These are phyloP conservation scores for Termitomyces sp. DNA, from an alignment of 768 basidiomycete species.

Conservation along the genomic window DNA sequence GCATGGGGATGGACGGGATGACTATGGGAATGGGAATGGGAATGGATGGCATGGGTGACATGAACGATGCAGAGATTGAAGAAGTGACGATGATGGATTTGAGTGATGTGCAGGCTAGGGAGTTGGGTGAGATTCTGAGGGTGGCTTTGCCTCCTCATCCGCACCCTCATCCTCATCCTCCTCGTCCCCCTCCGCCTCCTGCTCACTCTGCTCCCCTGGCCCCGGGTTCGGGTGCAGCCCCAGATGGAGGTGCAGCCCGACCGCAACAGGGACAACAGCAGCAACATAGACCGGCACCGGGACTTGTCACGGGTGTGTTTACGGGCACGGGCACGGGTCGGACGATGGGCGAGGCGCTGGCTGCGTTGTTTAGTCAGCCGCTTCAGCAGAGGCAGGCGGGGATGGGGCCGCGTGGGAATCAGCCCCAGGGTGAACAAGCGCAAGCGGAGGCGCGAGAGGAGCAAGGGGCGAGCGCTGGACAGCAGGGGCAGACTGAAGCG, in stretches of 20 bases:
- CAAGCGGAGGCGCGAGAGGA: neutral
- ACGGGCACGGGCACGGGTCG: neutral
- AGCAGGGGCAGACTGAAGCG: neutral
- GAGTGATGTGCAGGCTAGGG: neutral
- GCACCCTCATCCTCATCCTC: neutral
- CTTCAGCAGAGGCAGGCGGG: neutral
- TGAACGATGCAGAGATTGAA: neutral
- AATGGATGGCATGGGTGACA: neutral
- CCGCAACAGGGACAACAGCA: neutral
- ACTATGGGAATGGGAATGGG: neutral
- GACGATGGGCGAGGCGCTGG: neutral
- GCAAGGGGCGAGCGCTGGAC: neutral
- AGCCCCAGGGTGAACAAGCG: neutral
- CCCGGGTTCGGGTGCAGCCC: neutral
- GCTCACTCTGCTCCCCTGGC: neutral
- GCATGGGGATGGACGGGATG: neutral
- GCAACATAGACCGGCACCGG: neutral
- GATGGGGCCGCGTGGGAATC: neutral
- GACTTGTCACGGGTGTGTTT: neutral
- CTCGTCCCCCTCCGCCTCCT: neutral
- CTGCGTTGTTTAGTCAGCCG: neutral
- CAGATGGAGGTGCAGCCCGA: neutral
- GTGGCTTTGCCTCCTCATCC: neutral
- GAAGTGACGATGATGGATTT: conserved; percentile 1
- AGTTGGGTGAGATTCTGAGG: neutral